Evolutionary conservation across 2,329 filamentous ascomycete genomes (phyloP).

Genomic region (Colletotrichum sojae): DNA sequence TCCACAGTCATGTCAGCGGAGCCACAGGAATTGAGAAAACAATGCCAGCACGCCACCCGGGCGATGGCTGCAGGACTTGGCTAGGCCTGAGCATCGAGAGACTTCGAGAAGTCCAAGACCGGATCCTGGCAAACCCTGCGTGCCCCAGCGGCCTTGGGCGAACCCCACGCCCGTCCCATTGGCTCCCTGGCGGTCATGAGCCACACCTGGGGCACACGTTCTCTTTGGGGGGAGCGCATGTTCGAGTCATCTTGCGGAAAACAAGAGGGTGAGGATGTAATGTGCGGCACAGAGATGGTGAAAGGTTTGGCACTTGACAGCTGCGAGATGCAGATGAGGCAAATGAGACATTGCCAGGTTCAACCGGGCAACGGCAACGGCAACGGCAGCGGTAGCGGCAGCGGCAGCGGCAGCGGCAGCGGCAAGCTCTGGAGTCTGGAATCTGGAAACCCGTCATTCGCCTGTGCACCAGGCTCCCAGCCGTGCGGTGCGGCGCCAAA

Average conservation of each 20-base stretch:
- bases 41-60: conserved; percentile 18
- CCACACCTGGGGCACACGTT: conserved; percentile 21
- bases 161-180: conserved; percentile 15
- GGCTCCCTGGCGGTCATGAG: conserved; percentile 20
- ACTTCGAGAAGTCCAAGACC: conserved; percentile 12
- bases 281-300: conserved; percentile 3
- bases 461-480: conserved; percentile 13
- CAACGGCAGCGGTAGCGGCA: no score
- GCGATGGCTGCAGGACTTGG: conserved; percentile 15
- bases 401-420: neutral
- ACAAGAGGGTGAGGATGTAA: neutral
- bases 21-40: neutral
- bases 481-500: conserved; percentile 34
- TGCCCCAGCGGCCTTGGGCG: conserved; percentile 10
- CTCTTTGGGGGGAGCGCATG: neutral
- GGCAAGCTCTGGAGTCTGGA: conserved; percentile 5
- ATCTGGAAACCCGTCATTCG: conserved; percentile 12
- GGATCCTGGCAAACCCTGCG: conserved; percentile 19
- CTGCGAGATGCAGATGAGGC: conserved; percentile 2
- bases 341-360: conserved; percentile 5
- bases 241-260: conserved; percentile 23
- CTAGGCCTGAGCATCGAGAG: conserved; percentile 8
- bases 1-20: conserved; percentile 3
- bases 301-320: conserved; percentile 28
- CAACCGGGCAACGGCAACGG: neutral